phyloP scores from a whole-genome alignment of 225 moss, liverwort and hornwort species.

The Physcomitrellopsis africana region DNA sequence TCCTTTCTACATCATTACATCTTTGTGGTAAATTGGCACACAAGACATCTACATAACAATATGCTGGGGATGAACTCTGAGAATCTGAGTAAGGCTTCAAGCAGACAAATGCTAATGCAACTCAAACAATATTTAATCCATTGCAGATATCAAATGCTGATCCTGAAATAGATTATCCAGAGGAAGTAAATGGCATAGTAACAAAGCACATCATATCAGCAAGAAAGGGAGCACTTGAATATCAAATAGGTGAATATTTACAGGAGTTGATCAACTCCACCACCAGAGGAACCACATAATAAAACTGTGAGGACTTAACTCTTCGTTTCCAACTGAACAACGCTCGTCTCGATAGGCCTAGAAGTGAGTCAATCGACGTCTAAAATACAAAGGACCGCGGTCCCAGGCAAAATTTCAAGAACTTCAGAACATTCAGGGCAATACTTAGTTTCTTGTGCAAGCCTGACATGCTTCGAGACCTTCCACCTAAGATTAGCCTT shows the following conservation, averaged over 20 bases:
- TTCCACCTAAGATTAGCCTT: background rate
- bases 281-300: background rate
- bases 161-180: too few relatives aligned
- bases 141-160: too few relatives aligned
- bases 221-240: too few relatives aligned
- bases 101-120: too few relatives aligned
- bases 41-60: too few relatives aligned
- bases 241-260: conserved; percentile 8
- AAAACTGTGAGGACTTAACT: conserved; percentile 7
- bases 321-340: conserved; percentile 7
- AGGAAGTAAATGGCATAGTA: too few relatives aligned
- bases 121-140: too few relatives aligned
- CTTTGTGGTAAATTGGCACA: too few relatives aligned
- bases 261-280: conserved; percentile 14
- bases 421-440: conserved; percentile 1
- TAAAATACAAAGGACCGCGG: conserved; percentile 7
- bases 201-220: too few relatives aligned
- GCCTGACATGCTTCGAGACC: background rate
- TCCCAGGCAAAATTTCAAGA: conserved; percentile 18
- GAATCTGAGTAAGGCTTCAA: too few relatives aligned
- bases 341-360: conserved; percentile 8
- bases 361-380: conserved; percentile 7
- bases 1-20: too few relatives aligned
- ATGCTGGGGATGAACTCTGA: too few relatives aligned
- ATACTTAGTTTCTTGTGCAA: background rate